These are phyloP conservation scores for Populus davidiana DNA, from an alignment of 345 rosid genomes.

Conservation along the genomic window DNA sequence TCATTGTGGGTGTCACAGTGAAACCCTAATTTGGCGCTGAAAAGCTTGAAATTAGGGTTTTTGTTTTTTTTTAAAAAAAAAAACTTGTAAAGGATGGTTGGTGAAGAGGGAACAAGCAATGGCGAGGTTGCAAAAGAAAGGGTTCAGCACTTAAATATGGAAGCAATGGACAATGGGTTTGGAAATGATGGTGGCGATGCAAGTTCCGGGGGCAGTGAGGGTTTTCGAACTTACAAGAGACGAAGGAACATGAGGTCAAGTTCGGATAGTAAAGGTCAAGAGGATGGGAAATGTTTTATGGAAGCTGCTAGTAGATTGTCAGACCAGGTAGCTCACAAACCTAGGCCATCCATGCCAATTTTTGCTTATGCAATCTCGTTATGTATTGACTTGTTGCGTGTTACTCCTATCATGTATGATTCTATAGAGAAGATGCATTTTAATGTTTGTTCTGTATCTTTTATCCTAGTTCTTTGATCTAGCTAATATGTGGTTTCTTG, in stretches of 20 bases:
- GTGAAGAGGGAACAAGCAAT: conserved; percentile 45
- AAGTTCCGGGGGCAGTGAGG: conserved; percentile 39
- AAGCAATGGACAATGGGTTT: conserved; percentile 35
- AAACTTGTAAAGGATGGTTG: conserved; percentile 31
- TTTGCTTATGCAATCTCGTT: neutral
- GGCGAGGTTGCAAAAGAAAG: conserved; percentile 34
- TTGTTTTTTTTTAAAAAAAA: neutral
- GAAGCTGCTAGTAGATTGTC: conserved; percentile 36
- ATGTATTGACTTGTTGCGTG: neutral
- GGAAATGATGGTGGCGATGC: conserved; percentile 37
- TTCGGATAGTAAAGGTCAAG: conserved; percentile 37
- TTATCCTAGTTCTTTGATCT: conserved; percentile 1
- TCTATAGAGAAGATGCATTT: neutral
- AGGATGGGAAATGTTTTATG: conserved; percentile 30
- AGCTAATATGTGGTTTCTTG: conserved; percentile 22
- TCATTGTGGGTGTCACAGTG: conserved; percentile 17
- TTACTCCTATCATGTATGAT: neutral
- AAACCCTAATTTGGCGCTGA: conserved; percentile 38
- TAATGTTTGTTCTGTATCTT: neutral
- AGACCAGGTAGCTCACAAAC: conserved; percentile 44
- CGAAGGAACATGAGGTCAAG: conserved; percentile 41
- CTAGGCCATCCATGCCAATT: neutral
- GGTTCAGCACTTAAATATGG: conserved; percentile 31
- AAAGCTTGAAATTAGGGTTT: conserved; percentile 19
- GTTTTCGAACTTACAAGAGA: conserved; percentile 70